These are phyloP conservation scores for Kodamaea nitidulidarum DNA, from an alignment of 805 yeast species.

Conservation along the genomic window DNA sequence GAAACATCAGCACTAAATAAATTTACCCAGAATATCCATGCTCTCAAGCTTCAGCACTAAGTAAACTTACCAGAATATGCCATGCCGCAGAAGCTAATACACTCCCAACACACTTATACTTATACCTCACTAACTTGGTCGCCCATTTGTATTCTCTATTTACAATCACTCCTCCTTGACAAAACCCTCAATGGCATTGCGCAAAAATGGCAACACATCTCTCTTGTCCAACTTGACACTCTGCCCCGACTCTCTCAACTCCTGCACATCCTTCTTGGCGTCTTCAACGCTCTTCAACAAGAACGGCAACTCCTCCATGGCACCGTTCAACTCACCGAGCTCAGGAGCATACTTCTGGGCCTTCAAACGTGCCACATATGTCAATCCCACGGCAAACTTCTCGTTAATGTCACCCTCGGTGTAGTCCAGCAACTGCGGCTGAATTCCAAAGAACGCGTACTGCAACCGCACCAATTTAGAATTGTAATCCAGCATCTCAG, in stretches of 20 bases:
- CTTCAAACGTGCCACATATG: conserved; percentile 66
- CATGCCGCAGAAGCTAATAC: too few relatives aligned
- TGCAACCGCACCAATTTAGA: conserved; percentile 76
- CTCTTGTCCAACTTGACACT: conserved; percentile 31
- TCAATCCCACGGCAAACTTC: conserved; percentile 59
- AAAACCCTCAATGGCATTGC: conserved; percentile 22
- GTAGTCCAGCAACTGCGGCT: conserved; percentile 55
- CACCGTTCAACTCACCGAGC: conserved; percentile 35
- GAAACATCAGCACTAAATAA: too few relatives aligned
- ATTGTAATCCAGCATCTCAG: conserved; percentile 50
- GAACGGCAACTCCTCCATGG: conserved; percentile 41
- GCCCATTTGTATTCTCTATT: too few relatives aligned
- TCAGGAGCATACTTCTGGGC: conserved; percentile 30
- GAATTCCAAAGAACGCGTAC: conserved; percentile 79
- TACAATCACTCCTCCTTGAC: neutral
- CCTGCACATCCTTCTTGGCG: conserved; percentile 45
- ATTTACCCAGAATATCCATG: too few relatives aligned
- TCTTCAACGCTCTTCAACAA: conserved; percentile 29
- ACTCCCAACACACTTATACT: too few relatives aligned
- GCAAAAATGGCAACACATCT: conserved; percentile 37
- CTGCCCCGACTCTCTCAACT: conserved; percentile 42
- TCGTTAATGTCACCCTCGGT: conserved; percentile 50
- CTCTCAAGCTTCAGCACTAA: too few relatives aligned
- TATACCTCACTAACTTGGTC: too few relatives aligned
- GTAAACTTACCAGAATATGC: too few relatives aligned